Conservation (phyloP, 495 filamentous ascomycete genomes). For the Pseudevernia furfuracea region DNA sequence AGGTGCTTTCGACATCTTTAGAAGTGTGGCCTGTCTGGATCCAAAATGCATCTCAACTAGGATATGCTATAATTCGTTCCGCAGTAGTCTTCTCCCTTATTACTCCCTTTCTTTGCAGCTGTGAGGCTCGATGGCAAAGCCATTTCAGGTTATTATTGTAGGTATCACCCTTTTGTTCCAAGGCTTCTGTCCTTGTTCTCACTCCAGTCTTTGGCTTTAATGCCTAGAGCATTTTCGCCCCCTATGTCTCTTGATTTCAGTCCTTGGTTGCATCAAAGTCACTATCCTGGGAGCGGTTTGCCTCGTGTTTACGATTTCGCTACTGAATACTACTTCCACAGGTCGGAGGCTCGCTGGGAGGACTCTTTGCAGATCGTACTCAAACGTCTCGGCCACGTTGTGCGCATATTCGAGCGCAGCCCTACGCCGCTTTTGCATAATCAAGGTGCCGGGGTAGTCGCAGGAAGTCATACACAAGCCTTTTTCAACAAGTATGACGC, state of each 20-base stretch:
- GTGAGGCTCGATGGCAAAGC: background rate
- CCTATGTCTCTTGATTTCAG: background rate
- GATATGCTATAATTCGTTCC: background rate
- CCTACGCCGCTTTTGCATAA: slow-evolving; percentile 40
- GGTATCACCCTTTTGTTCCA: background rate
- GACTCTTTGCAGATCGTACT: slow-evolving; percentile 43
- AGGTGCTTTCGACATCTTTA: background rate
- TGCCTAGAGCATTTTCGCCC: background rate
- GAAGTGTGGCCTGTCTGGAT: background rate
- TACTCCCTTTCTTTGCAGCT: background rate
- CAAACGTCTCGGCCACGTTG: slow-evolving; percentile 41
- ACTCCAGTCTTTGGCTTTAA: background rate
- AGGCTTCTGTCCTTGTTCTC: background rate
- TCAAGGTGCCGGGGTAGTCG: slow-evolving; percentile 51
- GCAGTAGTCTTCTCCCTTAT: background rate
- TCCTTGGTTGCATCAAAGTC: background rate
- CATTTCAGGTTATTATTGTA: slow-evolving; percentile 5
- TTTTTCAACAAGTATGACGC: slow-evolving; percentile 33
- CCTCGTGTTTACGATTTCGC: background rate
- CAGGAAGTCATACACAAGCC: slow-evolving; percentile 32
- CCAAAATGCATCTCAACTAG: background rate
- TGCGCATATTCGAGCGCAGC: slow-evolving; percentile 48
- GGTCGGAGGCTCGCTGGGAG: slow-evolving; percentile 45
- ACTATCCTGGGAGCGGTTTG: background rate
- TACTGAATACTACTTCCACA: slow-evolving; percentile 16